phyloP scores from a whole-genome alignment of 2,329 filamentous ascomycete species.

The Verruconis gallopava region DNA sequence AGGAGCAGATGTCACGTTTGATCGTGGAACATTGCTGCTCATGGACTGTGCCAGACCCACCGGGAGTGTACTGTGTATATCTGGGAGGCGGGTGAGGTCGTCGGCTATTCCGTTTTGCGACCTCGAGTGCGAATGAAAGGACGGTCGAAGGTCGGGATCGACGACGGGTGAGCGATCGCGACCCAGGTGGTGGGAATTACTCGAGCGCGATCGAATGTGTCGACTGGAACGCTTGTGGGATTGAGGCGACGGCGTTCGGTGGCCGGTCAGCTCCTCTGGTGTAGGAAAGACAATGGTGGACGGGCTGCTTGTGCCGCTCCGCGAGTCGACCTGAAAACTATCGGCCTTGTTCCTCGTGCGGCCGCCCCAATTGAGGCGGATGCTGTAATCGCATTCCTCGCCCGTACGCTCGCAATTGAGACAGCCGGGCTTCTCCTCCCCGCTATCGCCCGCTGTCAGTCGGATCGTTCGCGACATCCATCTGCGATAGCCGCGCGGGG shows the following conservation, averaged over 20 bases:
- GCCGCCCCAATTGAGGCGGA: slow-evolving; percentile 70
- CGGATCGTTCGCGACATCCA: slow-evolving; percentile 6
- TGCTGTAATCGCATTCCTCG: slow-evolving; percentile 67
- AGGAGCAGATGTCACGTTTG: slow-evolving; percentile 4
- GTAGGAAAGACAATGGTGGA: slow-evolving; percentile 10
- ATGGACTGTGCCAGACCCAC: neutral
- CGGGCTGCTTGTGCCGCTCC: slow-evolving; percentile 9
- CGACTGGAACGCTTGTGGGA: slow-evolving; percentile 10
- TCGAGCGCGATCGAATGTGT: slow-evolving; percentile 18
- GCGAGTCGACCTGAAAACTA: slow-evolving; percentile 5
- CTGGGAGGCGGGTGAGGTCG: neutral
- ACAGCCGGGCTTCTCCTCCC: slow-evolving; percentile 58
- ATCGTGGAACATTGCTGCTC: neutral
- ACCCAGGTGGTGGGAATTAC: slow-evolving; percentile 15
- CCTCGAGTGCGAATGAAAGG: slow-evolving; percentile 4
- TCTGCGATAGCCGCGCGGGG: neutral
- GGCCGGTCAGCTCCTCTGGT: slow-evolving; percentile 7
- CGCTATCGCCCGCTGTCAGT: slow-evolving; percentile 29
- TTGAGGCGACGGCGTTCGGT: slow-evolving; percentile 12
- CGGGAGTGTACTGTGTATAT: neutral
- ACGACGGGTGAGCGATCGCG: slow-evolving; percentile 14
- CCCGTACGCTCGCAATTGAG: slow-evolving; percentile 50
- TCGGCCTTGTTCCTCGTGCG: slow-evolving; percentile 46
- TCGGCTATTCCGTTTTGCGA: slow-evolving; percentile 1
- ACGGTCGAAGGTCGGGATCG: slow-evolving; percentile 17